phyloP scores from a whole-genome alignment of 345 rosid species.

The Gossypium australe region DNA sequence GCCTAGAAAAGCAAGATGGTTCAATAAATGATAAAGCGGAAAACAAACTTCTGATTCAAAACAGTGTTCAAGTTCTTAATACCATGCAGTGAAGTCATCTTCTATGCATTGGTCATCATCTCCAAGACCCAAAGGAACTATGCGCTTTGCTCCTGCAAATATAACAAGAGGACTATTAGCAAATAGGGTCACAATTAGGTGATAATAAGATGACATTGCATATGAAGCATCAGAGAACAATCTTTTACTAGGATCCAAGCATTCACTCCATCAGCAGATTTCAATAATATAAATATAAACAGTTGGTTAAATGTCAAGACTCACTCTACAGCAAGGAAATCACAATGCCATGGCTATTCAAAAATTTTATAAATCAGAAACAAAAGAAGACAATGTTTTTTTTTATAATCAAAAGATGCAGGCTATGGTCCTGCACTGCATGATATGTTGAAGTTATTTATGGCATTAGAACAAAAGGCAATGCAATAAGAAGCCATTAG shows the following conservation, averaged over 20 bases:
- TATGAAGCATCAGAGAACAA: background rate
- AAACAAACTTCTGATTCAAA: conserved; percentile 4
- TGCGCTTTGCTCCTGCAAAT: conserved; percentile 72
- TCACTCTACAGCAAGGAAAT: background rate
- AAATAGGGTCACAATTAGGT: background rate
- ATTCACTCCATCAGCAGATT: background rate
- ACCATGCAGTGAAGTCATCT: conserved; percentile 84
- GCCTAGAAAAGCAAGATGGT: conserved; percentile 47
- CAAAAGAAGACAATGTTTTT: background rate
- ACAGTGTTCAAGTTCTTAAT: conserved; percentile 15
- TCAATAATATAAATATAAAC: background rate
- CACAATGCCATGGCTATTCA: background rate
- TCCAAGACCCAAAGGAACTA: conserved; percentile 76
- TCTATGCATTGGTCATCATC: conserved; percentile 94
- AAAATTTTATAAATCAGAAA: background rate
- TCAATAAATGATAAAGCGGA: background rate
- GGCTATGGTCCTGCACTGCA: background rate
- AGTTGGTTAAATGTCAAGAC: background rate
- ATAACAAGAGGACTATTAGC: background rate
- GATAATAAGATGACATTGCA: background rate
- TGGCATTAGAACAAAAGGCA: background rate
- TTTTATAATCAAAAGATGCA: background rate
- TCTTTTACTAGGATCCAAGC: background rate
- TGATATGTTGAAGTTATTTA: background rate
- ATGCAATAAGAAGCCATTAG: background rate